Evolutionary conservation across 1,284 basidiomycete genomes (phyloP).

Genomic region (Cryptococcus hybrid): DNA sequence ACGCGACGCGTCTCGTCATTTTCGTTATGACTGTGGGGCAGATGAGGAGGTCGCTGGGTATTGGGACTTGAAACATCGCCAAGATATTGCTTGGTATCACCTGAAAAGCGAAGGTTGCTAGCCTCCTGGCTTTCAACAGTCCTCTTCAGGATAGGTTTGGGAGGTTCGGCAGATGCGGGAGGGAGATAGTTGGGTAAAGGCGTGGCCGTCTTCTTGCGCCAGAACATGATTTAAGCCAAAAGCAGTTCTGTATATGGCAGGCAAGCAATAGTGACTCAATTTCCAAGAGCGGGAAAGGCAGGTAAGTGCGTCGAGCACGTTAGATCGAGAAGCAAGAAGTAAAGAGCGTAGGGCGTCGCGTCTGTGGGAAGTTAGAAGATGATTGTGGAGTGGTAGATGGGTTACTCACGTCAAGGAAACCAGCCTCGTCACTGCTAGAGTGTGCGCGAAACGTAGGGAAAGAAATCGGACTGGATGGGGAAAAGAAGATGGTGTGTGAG

Average conservation of each 20-base stretch:
- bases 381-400: not conserved
- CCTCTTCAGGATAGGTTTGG: constrained; percentile 31
- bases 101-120: constrained; percentile 26
- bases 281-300: too few relatives aligned
- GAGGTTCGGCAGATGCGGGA: constrained; percentile 14
- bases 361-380: not conserved
- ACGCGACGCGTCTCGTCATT: constrained; percentile 1
- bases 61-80: too few relatives aligned
- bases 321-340: not conserved
- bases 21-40: too few relatives aligned
- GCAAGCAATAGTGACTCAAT: too few relatives aligned
- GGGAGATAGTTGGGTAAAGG: constrained; percentile 5
- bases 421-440: not conserved
- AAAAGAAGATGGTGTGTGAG: not conserved
- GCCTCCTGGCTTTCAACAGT: constrained; percentile 14
- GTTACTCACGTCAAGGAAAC: not conserved
- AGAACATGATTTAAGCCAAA: constrained; percentile 22
- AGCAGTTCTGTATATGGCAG: too few relatives aligned
- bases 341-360: constrained; percentile 2
- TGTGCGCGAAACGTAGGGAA: not conserved
- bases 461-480: not conserved
- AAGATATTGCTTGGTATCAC: constrained; percentile 3
- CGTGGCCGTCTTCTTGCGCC: constrained; percentile 21
- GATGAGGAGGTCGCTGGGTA: too few relatives aligned
- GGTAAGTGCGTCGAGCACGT: not conserved